Percentiles rank a stretch among this genome's conserved stretches.
Evolutionary conservation across 805 yeast species (phyloP).

Genomic region (Metschnikowia vanudenii): DNA sequence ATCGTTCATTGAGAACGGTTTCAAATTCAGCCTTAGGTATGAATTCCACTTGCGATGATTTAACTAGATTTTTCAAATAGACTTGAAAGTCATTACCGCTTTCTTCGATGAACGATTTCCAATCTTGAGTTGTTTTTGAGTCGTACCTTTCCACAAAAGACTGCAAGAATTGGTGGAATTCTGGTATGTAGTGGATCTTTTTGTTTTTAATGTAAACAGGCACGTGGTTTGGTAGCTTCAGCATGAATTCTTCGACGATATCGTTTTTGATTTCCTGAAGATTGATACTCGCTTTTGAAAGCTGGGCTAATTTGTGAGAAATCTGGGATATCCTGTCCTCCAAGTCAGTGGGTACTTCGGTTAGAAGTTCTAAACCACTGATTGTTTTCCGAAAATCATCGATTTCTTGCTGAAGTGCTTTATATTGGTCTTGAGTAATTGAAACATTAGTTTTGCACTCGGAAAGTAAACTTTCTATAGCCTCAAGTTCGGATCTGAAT

Average conservation of each 20-base stretch:
- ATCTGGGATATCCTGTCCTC: constrained; percentile 21
- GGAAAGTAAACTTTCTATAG: constrained; percentile 15
- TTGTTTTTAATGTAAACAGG: constrained; percentile 34
- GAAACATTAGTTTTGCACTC: constrained; percentile 6
- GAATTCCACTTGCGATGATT: constrained; percentile 13
- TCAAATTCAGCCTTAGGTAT: constrained; percentile 26
- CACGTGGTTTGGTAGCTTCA: constrained; percentile 28
- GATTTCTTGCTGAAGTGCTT: constrained; percentile 16
- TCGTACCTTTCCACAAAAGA: constrained; percentile 31
- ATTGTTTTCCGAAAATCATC: constrained; percentile 15
- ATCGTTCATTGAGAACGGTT: constrained; percentile 19
- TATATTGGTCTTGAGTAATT: constrained; percentile 7
- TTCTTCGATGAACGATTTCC: constrained; percentile 26
- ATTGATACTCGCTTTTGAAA: constrained; percentile 15
- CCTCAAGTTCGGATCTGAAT: constrained; percentile 21
- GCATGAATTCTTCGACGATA: constrained; percentile 21
- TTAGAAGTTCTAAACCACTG: constrained; percentile 8
- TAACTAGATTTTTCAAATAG: constrained; percentile 16
- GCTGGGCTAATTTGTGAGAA: constrained; percentile 16
- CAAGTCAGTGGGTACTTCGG: constrained; percentile 14
- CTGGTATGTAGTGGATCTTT: constrained; percentile 39
- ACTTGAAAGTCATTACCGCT: constrained; percentile 22
- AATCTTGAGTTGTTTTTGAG: constrained; percentile 16
- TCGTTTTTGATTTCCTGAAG: constrained; percentile 19
- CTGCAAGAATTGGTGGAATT: constrained; percentile 36